phyloP scores from a whole-genome alignment of 805 yeast genomes.

The Candida ascalaphidarum region DNA sequence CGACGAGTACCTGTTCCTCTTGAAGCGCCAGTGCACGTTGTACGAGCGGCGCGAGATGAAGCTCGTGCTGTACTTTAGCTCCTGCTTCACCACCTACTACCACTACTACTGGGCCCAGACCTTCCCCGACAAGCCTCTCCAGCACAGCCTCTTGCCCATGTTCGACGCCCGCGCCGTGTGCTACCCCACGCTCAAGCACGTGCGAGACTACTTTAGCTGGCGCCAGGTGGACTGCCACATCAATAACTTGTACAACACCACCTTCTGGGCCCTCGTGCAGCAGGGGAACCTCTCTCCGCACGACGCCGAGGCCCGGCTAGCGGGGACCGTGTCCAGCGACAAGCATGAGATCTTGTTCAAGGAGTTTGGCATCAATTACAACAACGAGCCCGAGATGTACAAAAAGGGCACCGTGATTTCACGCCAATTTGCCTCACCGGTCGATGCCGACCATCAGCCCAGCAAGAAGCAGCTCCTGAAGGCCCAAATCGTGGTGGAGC shows the following conservation, averaged over 20 bases:
- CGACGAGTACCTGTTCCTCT: constrained; percentile 84
- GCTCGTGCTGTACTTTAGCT: constrained; percentile 71
- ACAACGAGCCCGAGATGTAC: constrained; percentile 80
- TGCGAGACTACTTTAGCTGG: constrained; percentile 88
- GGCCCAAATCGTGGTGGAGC: constrained; percentile 35
- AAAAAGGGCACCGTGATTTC: constrained; percentile 72
- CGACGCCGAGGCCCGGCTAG: constrained; percentile 71
- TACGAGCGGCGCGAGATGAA: constrained; percentile 83
- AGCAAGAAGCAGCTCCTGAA: constrained; percentile 40
- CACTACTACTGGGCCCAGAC: constrained; percentile 55
- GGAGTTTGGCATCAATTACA: constrained; percentile 79
- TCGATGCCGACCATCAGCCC: constrained; percentile 23
- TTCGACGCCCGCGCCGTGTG: constrained; percentile 88
- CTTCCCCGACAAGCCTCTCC: constrained; percentile 44
- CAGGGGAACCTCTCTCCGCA: constrained; percentile 62
- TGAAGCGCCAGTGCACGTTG: constrained; percentile 52
- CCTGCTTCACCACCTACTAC: constrained; percentile 74
- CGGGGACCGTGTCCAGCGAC: constrained; percentile 75
- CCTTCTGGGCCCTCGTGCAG: constrained; percentile 79
- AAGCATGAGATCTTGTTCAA: constrained; percentile 82
- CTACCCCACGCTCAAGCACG: constrained; percentile 55
- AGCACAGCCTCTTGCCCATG: constrained; percentile 56
- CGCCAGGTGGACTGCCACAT: constrained; percentile 96
- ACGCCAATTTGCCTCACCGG: constrained; percentile 31
- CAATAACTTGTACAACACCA: constrained; percentile 86